Base-by-base conservation (phyloP, 257 asterid genomes). In the Thymus quinquecostatus region DNA sequence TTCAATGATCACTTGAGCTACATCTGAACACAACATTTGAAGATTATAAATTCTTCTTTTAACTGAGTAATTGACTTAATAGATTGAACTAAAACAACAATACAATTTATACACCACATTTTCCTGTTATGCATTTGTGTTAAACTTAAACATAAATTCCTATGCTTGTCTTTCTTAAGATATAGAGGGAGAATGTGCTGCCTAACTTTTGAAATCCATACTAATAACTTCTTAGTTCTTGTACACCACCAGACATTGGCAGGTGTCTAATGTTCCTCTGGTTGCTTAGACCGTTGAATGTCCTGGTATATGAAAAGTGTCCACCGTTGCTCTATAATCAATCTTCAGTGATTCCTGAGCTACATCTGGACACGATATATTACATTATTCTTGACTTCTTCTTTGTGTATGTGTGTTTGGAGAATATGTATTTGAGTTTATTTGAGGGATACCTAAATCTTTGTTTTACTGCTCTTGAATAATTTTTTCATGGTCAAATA, bases 201-300 rank as follows among this genome's bases (percentile, higher is more conserved):
- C n/a, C 10, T 30, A 45, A 29, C 29, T 49, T 10, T 32, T 33
- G n/a, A 14, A 10, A 30, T 63, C 13, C 43, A n/a, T n/a, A 56
- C 10, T 2, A 5, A 8, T 14, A 7, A 2, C n/a, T n/a, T n/a
- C n/a, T n/a, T n/a, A n/a, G n/a, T n/a, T n/a, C 41, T 30, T 32
- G 3, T 45, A 27, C n/a, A n/a, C n/a, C 32, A 27, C 64, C 74
- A 74, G 79, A 62, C 70, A 67, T 68, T 61, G 79, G 82, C 72
- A 68, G 77, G 77, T 75, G 80, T 75, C 78, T 77, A 34, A 66
- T 47, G 58, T 48, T 65, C 41, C 57, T 2, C 60, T 75, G 62
- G 74, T 79, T 79, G 80, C 70, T 50, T 66, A 53, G 77, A 74
- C 80, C 71, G 74, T 74, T 74, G 83, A 74, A 64, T 79, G 81